These are phyloP conservation scores for Penicillium occitanis DNA, from an alignment of 2,329 filamentous ascomycete species.

Conservation along the genomic window DNA sequence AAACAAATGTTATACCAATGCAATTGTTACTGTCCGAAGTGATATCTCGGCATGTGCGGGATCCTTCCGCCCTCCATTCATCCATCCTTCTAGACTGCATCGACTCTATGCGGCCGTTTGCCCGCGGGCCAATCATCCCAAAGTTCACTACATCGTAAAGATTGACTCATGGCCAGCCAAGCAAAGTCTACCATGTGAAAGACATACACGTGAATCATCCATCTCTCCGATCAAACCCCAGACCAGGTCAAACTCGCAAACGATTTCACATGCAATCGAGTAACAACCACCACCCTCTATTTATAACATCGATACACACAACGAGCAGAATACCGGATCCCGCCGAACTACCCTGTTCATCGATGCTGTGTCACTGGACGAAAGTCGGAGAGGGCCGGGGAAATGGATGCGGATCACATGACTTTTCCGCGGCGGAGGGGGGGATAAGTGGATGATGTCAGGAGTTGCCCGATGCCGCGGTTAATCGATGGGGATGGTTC, in stretches of 20 bases:
- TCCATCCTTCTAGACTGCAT: neutral
- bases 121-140: neutral
- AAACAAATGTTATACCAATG: neutral
- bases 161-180: neutral
- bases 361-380: neutral
- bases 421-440: constrained; percentile 19
- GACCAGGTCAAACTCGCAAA: neutral
- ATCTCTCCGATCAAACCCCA: neutral
- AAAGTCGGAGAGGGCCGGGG: constrained; percentile 8
- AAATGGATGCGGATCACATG: constrained; percentile 13
- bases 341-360: constrained; percentile 4
- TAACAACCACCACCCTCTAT: neutral
- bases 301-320: neutral
- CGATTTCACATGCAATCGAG: constrained; percentile 19
- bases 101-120: neutral
- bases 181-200: neutral
- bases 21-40: neutral
- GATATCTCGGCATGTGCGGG: neutral
- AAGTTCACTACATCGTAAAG: neutral
- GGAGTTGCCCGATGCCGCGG: constrained; percentile 18
- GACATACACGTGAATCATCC: neutral
- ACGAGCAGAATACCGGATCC: neutral
- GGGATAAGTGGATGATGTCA: constrained; percentile 7
- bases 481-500: neutral
- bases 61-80: neutral